Conservation (phyloP, 2,329 filamentous ascomycete genomes). For the Truncatella angustata region DNA sequence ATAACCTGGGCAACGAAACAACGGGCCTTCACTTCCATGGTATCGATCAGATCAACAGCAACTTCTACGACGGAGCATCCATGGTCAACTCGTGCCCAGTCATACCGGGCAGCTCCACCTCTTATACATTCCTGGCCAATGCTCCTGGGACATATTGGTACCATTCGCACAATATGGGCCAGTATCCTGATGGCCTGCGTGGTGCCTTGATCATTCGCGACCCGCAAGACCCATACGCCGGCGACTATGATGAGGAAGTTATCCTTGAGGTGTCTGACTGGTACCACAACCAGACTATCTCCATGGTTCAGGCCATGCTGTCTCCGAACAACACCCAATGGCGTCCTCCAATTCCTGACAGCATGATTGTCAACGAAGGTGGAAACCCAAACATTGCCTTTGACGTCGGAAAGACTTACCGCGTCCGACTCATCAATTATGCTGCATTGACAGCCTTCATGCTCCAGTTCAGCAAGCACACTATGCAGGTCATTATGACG, state of each 20-base stretch:
- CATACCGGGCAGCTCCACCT: constrained; percentile 49
- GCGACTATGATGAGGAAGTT: constrained; percentile 56
- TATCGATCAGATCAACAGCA: constrained; percentile 56
- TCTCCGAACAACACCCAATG: constrained; percentile 36
- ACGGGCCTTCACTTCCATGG: constrained; percentile 61
- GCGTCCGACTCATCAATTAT: constrained; percentile 46
- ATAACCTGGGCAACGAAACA: constrained; percentile 49
- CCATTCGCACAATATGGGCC: constrained; percentile 62
- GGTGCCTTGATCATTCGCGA: constrained; percentile 62
- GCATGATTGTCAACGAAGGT: constrained; percentile 43
- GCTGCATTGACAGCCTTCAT: constrained; percentile 41
- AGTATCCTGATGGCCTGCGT: constrained; percentile 67
- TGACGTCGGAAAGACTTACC: constrained; percentile 42
- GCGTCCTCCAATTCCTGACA: constrained; percentile 39
- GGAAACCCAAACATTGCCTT: constrained; percentile 33
- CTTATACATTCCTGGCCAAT: constrained; percentile 53
- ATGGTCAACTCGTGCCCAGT: constrained; percentile 58
- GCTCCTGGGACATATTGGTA: constrained; percentile 50
- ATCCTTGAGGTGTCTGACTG: constrained; percentile 57
- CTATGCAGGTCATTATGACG: constrained; percentile 44
- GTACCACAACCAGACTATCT: constrained; percentile 40
- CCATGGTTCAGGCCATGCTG: constrained; percentile 38
- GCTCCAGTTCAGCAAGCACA: constrained; percentile 41
- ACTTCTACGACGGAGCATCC: constrained; percentile 58
- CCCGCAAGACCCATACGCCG: constrained; percentile 48